phyloP scores from a whole-genome alignment of 1,139 yeast genomes.

The Nematodospora anomalae region DNA sequence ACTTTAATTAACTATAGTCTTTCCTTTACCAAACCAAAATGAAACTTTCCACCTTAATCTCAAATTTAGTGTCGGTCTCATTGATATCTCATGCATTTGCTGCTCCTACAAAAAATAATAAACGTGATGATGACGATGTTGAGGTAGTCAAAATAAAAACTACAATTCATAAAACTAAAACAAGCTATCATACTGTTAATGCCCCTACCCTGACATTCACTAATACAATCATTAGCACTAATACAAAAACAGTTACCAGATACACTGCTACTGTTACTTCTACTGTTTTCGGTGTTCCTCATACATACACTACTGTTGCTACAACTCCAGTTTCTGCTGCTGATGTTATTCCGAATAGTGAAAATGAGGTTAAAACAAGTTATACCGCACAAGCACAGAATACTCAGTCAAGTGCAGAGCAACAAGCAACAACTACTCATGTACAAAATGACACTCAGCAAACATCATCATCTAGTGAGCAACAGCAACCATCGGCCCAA shows the following conservation, averaged over 20 bases:
- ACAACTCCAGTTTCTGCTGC: slow-evolving; percentile 28
- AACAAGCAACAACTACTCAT: slow-evolving; percentile 8
- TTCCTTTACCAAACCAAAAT: slow-evolving; percentile 21
- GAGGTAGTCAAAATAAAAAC: slow-evolving; percentile 38
- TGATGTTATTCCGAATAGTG: slow-evolving; percentile 13
- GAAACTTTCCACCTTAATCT: slow-evolving; percentile 33
- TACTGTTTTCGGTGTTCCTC: slow-evolving; percentile 42
- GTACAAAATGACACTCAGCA: slow-evolving; percentile 5
- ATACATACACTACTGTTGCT: slow-evolving; percentile 41
- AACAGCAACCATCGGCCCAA: slow-evolving; percentile 3
- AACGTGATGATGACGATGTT: slow-evolving; percentile 21
- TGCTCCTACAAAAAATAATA: slow-evolving; percentile 26
- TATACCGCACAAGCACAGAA: slow-evolving; percentile 5
- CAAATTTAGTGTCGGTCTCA: slow-evolving; percentile 16
- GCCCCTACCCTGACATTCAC: slow-evolving; percentile 34
- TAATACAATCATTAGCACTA: slow-evolving; percentile 29
- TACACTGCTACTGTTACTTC: slow-evolving; percentile 50
- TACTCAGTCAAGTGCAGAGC: slow-evolving; percentile 8
- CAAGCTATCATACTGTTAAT: slow-evolving; percentile 34
- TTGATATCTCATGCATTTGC: slow-evolving; percentile 26
- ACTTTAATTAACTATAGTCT: slow-evolving; percentile 21
- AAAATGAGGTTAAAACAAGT: slow-evolving; percentile 11
- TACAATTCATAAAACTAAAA: slow-evolving; percentile 36
- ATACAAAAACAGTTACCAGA: slow-evolving; percentile 40
- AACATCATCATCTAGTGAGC: slow-evolving; percentile 6